Percentiles rank a stretch among this genome's conserved stretches.
phyloP scores from a whole-genome alignment of 2,329 filamentous ascomycete genomes.

The Colletotrichum orbiculare region DNA sequence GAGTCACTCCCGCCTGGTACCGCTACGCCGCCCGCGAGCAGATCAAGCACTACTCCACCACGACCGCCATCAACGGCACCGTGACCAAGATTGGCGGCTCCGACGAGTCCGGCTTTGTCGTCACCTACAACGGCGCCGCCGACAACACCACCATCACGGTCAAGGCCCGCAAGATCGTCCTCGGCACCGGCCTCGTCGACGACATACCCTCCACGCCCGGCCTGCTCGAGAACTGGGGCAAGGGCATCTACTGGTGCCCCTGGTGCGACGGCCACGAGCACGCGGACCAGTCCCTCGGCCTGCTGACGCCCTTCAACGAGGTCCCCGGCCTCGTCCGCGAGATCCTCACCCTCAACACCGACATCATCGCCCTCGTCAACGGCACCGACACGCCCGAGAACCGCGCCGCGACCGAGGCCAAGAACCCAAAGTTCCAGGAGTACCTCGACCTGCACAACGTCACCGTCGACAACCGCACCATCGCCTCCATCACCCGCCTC shows the following conservation, averaged over 20 bases:
- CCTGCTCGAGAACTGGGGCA: constrained; percentile 64
- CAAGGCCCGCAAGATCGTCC: constrained; percentile 64
- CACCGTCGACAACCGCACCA: constrained; percentile 66
- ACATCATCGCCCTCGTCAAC: constrained; percentile 69
- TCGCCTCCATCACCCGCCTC: constrained; percentile 59
- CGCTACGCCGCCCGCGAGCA: constrained; percentile 64
- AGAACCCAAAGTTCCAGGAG: constrained; percentile 58
- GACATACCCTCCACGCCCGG: constrained; percentile 66
- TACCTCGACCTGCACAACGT: constrained; percentile 64
- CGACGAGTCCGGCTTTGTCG: constrained; percentile 58
- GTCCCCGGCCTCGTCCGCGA: constrained; percentile 60
- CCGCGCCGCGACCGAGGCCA: constrained; percentile 51
- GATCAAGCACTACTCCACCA: constrained; percentile 44
- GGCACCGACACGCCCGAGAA: constrained; percentile 63
- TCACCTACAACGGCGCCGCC: constrained; percentile 42
- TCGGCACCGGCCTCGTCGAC: constrained; percentile 68
- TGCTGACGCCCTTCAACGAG: constrained; percentile 57
- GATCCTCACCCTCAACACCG: constrained; percentile 63
- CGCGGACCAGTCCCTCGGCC: constrained; percentile 66
- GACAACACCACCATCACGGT: constrained; percentile 44
- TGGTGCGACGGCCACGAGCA: constrained; percentile 75
- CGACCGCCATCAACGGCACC: constrained; percentile 48
- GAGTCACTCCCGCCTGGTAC: constrained; percentile 65
- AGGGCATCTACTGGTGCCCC: constrained; percentile 71
- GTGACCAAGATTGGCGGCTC: constrained; percentile 56